Percentiles rank a stretch among this genome's conserved stretches.
Conservation (phyloP, 352 stramenopile species). For the Globisporangium paroecandrum region DNA sequence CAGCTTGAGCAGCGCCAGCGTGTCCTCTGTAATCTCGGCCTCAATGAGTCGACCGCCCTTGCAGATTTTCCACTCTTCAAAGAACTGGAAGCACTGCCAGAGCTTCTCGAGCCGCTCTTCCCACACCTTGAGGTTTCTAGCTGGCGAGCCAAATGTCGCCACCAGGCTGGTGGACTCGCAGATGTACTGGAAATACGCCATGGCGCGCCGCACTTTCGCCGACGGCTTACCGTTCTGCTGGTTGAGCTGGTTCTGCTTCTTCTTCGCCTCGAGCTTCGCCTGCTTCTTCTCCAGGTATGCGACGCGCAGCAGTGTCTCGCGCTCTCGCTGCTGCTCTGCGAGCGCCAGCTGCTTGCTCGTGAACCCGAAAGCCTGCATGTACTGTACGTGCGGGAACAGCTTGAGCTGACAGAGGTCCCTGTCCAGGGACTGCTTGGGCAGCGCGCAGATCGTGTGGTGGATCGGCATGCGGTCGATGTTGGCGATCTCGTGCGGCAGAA, state of each 20-base stretch:
- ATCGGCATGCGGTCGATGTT: slow-evolving; percentile 27
- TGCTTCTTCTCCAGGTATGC: slow-evolving; percentile 56
- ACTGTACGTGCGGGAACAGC: slow-evolving; percentile 51
- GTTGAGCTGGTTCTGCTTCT: slow-evolving; percentile 30
- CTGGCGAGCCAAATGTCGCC: slow-evolving; percentile 14
- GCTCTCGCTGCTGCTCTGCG: slow-evolving; percentile 45
- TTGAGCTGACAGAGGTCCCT: slow-evolving; percentile 52
- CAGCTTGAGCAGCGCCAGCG: slow-evolving; percentile 42
- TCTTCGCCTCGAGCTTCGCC: slow-evolving; percentile 41
- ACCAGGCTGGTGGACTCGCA: slow-evolving; percentile 39
- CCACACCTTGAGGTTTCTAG: slow-evolving; percentile 21
- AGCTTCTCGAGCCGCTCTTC: slow-evolving; percentile 65
- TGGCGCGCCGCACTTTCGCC: slow-evolving; percentile 50
- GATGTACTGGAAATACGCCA: slow-evolving; percentile 61
- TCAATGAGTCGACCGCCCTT: slow-evolving; percentile 64
- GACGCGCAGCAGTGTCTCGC: slow-evolving; percentile 41
- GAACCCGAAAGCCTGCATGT: slow-evolving; percentile 47
- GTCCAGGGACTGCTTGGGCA: slow-evolving; percentile 38
- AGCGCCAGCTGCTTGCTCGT: slow-evolving; percentile 38
- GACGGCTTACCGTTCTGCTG: slow-evolving; percentile 30
- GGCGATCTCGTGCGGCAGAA: slow-evolving; percentile 27
- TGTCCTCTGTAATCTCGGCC: slow-evolving; percentile 48
- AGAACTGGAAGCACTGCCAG: slow-evolving; percentile 65
- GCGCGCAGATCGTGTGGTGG: slow-evolving; percentile 16
- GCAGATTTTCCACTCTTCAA: slow-evolving; percentile 77